Evolutionary conservation across 1,139 yeast genomes (phyloP), one percentile per base, ranked within the genome.

Genomic region (Diutina rugosa): DNA sequence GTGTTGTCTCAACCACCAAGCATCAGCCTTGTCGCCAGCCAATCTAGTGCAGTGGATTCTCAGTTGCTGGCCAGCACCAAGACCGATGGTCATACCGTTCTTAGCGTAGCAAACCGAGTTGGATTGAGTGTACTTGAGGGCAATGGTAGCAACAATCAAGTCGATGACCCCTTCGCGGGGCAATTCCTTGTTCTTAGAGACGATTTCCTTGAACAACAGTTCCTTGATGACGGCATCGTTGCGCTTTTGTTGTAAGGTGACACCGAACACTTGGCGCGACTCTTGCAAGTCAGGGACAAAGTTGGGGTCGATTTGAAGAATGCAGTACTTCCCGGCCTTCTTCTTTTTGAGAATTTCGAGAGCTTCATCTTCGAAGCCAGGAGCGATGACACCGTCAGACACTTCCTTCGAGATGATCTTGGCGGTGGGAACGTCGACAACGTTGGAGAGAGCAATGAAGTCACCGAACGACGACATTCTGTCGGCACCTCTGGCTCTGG

Each of bases 1-100:
- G 72, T 93, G 98, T 73, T 93, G 98, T 79, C 99, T 87, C 69
- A 93, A 81, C 99, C 99, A 93, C 98, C 98, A 93, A 81, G 90
- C 90, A 73, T 93, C 97, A 62, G 98, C 97, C 80, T 93, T 93
- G 68, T 93, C 99, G 70, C 99, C 99, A 56, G 99, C 99, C 65
- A 93, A 82, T 77, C 99, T 86, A 57, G 99, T 93, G 78, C 99
- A 93, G 79, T 93, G 99, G 68, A 93, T 93, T 78, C 99, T 87
- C 56, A 97, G 90, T 78, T 93, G 99, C 79, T 93, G 99, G 64
- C 99, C 99, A 59, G 99, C 99, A 67, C 99, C 99, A 66, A 93
- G 82, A 63, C 99, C 99, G 67, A 93, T 84, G 61, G 93, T 96
- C 99, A 93, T 93, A 78, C 99, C 99, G 71, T 90, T 89, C 77